Percentiles rank a stretch among this genome's conserved stretches.
phyloP scores from a whole-genome alignment of 1,284 basidiomycete species.

The Ceratobasidium sp. region DNA sequence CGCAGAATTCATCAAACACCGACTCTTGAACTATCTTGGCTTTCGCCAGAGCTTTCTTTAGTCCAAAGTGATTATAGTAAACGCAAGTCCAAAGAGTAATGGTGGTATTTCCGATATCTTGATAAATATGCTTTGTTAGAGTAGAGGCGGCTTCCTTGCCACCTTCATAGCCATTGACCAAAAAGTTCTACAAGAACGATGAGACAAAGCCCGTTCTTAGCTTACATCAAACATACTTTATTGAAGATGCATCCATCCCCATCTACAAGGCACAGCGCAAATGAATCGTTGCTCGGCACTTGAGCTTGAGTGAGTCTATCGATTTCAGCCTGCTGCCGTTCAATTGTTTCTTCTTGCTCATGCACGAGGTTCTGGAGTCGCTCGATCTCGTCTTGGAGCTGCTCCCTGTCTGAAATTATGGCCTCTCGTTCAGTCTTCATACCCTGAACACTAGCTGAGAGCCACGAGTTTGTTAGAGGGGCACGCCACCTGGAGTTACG shows the following conservation, averaged over 20 bases:
- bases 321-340: slow-evolving; percentile 11
- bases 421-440: slow-evolving; percentile 32
- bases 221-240: slow-evolving; percentile 13
- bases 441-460: slow-evolving; percentile 21
- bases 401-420: background rate
- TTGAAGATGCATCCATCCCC: slow-evolving; percentile 40
- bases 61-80: slow-evolving; percentile 39
- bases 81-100: slow-evolving; percentile 38
- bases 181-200: slow-evolving; percentile 25
- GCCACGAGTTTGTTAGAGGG: background rate
- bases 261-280: slow-evolving; percentile 36
- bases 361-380: background rate
- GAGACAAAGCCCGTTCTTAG: background rate
- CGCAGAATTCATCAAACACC: slow-evolving; percentile 38
- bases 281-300: slow-evolving; percentile 6
- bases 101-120: slow-evolving; percentile 29
- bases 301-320: slow-evolving; percentile 32
- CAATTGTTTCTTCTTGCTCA: slow-evolving; percentile 7
- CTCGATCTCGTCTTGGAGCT: slow-evolving; percentile 25
- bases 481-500: background rate
- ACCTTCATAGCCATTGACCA: slow-evolving; percentile 33
- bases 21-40: slow-evolving; percentile 16
- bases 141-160: slow-evolving; percentile 38
- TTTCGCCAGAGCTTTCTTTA: slow-evolving; percentile 30
- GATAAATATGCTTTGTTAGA: slow-evolving; percentile 39